Evolutionary conservation across 2,329 filamentous ascomycete species (phyloP), one percentile per base, ranked within the genome.

Genomic region (Huntiella abstrusa): DNA sequence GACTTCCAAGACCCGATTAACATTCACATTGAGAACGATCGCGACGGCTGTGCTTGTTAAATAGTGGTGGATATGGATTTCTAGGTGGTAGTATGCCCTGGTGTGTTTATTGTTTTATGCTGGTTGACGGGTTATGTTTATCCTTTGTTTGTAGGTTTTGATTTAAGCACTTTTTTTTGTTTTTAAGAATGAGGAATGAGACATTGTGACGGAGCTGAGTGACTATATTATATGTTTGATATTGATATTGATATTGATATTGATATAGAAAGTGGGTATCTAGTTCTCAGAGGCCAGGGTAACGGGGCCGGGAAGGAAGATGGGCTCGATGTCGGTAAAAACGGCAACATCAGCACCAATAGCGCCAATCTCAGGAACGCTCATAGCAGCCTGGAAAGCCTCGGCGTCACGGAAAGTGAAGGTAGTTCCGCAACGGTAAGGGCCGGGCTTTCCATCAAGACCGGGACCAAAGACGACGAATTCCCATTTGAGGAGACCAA

Each of bases 1-100:
- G 91, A 96, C 62, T 98, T 94, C 68, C 85, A 86, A 57, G 91
- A 96, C 60, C 88, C 88, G 43, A 96, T 98, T 65, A 93, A 94
- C 62, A 95, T 98, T 62, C 85, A 94, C 64, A 83, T 95, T 55
- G 87, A 94, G 64, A 86, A 85, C 62, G 84, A 92, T 57, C 78
- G 84, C 56, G 85, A 93, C 58, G 86, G 87, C 48, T 98, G 91
- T 64, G 78, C 87, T 56, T 98, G 91, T 68, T 98, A 72, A 72
- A 51, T 41, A 32, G 16, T 11, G 37, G 12, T 38, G 33, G n/a
- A 28, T n/a, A 12, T 33, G 19, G n/a, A 45, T 17, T 17, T 15
- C 17, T 22, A n/a, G 13, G 13, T 39, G 15, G 17, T 19, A 13
- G 41, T 42, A 41, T 47, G 39, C 39, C 38, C 41, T 41, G 42